Evolutionary conservation across 192 early-diverging fungal genomes (phyloP).

Genomic region (Backusella morwellensis): DNA sequence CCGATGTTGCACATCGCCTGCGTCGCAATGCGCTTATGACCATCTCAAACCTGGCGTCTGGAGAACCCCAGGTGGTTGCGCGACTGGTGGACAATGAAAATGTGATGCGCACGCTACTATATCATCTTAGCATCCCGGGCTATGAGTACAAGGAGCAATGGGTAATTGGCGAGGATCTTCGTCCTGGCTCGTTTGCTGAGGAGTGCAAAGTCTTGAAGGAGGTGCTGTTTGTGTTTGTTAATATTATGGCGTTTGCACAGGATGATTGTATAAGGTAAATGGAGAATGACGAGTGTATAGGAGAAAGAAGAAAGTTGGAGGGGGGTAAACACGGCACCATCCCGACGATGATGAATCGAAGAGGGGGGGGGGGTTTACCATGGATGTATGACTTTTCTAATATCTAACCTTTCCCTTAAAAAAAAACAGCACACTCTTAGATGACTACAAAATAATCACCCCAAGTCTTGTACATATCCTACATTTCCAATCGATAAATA

Average conservation of each 20-base stretch:
- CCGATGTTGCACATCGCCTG: not conserved
- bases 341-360: not conserved
- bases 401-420: not conserved
- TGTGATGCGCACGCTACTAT: conserved; percentile 4
- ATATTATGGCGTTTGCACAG: conserved; percentile 12
- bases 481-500: not conserved
- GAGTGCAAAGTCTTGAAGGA: conserved; percentile 21
- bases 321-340: too few relatives aligned
- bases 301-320: too few relatives aligned
- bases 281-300: too few relatives aligned
- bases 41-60: conserved; percentile 22
- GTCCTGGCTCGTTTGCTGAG: not conserved
- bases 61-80: not conserved
- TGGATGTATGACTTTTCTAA: not conserved
- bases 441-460: not conserved
- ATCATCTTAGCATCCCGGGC: not conserved
- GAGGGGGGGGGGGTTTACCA: not conserved
- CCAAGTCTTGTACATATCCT: not conserved
- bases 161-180: not conserved
- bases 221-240: conserved; percentile 9
- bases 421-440: not conserved
- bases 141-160: not conserved
- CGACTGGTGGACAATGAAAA: not conserved
- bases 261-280: conserved; percentile 17
- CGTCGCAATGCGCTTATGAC: conserved; percentile 29